Evolutionary conservation across 2,329 filamentous ascomycete species (phyloP).

Genomic region (Paraphoma chrysanthemicola): DNA sequence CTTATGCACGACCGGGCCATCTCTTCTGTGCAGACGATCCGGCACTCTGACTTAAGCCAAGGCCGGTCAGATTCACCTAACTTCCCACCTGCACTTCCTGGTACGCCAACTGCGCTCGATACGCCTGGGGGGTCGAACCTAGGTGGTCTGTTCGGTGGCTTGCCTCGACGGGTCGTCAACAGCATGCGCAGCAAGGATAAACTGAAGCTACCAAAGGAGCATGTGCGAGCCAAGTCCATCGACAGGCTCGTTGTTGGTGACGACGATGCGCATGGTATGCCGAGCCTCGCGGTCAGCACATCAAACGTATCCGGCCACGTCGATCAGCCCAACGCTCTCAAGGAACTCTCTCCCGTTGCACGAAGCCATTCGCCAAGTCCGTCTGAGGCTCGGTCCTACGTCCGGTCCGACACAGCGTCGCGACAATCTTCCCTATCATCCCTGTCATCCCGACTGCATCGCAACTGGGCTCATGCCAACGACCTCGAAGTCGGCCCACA

Average conservation of each 20-base stretch:
- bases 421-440: slow-evolving; percentile 51
- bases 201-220: slow-evolving; percentile 53
- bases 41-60: slow-evolving; percentile 47
- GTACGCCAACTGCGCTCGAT: slow-evolving; percentile 53
- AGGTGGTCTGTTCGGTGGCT: slow-evolving; percentile 54
- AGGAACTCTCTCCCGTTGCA: slow-evolving; percentile 46
- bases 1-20: slow-evolving; percentile 48
- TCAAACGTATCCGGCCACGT: slow-evolving; percentile 67
- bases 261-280: slow-evolving; percentile 68
- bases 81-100: slow-evolving; percentile 52
- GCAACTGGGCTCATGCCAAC: slow-evolving; percentile 30
- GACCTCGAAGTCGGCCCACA: slow-evolving; percentile 32
- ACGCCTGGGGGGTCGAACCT: slow-evolving; percentile 51
- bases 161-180: slow-evolving; percentile 56
- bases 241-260: slow-evolving; percentile 67
- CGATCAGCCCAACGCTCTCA: slow-evolving; percentile 58
- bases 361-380: slow-evolving; percentile 53
- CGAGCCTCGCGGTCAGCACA: slow-evolving; percentile 69
- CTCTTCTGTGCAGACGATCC: slow-evolving; percentile 56
- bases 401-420: slow-evolving; percentile 35
- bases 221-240: slow-evolving; percentile 65
- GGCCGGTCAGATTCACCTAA: slow-evolving; percentile 45
- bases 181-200: slow-evolving; percentile 51
- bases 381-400: slow-evolving; percentile 42
- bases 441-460: slow-evolving; percentile 41